Conservation (phyloP, 2,329 filamentous ascomycete species). For the Diaporthe citrichinensis region DNA sequence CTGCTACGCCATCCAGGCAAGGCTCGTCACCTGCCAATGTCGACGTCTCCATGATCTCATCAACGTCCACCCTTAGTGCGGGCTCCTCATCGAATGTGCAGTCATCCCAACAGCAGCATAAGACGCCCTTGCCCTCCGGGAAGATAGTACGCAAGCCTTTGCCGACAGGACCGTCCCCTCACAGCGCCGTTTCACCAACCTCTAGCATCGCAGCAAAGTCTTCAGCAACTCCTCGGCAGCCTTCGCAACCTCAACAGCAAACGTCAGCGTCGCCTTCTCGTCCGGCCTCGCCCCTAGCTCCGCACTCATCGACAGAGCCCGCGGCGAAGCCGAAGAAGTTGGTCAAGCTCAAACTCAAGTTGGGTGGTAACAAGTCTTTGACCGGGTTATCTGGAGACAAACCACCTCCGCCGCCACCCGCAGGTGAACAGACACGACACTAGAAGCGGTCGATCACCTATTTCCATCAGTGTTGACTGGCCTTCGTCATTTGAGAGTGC, state of each 20-base stretch:
- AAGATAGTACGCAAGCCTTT: conserved; percentile 39
- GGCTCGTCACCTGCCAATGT: conserved; percentile 30
- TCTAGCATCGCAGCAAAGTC: conserved; percentile 27
- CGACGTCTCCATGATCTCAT: conserved; percentile 28
- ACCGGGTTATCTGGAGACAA: neutral
- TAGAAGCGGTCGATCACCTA: neutral
- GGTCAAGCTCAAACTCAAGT: conserved; percentile 40
- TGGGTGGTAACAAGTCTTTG: conserved; percentile 20
- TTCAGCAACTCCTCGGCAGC: conserved; percentile 20
- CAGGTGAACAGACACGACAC: neutral
- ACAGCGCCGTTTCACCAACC: conserved; percentile 22
- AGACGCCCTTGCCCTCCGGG: conserved; percentile 36
- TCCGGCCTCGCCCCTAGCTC: conserved; percentile 8
- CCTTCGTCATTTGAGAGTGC: neutral
- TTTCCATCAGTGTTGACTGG: neutral
- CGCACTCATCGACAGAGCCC: conserved; percentile 26
- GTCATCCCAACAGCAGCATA: conserved; percentile 26
- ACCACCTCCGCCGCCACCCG: conserved; percentile 13
- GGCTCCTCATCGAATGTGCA: conserved; percentile 32
- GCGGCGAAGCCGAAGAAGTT: conserved; percentile 32
- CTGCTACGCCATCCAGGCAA: conserved; percentile 34
- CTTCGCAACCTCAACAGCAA: conserved; percentile 2
- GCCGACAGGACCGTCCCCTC: conserved; percentile 33
- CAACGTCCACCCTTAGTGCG: conserved; percentile 35
- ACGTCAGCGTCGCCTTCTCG: conserved; percentile 32